Evolutionary conservation across 148 eudicot genomes (phyloP).

Genomic region (Chenopodium berlandieri): DNA sequence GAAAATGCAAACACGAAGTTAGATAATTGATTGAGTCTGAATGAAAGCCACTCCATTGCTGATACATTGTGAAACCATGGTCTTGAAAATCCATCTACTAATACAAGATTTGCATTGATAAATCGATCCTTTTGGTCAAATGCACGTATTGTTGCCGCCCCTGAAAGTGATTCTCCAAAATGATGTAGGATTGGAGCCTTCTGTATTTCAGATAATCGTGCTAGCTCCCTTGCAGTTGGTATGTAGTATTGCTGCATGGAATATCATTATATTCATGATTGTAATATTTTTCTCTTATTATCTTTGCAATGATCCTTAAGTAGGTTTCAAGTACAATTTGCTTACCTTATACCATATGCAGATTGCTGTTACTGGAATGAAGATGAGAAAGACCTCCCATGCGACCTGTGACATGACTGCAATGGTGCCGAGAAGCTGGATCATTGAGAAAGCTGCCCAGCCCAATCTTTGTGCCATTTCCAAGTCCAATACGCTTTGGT

Average conservation of each 20-base stretch:
- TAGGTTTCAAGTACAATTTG: neutral
- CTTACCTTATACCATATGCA: constrained; percentile 89
- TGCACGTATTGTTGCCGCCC: constrained; percentile 96
- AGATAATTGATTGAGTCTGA: constrained; percentile 86
- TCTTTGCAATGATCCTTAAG: neutral
- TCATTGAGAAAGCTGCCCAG: constrained; percentile 88
- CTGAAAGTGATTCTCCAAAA: constrained; percentile 95
- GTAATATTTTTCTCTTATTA: neutral
- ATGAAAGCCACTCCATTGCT: constrained; percentile 99
- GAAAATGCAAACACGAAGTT: constrained; percentile 97
- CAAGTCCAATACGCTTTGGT: constrained; percentile 92
- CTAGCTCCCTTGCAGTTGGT: constrained; percentile 97
- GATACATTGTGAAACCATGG: constrained; percentile 96
- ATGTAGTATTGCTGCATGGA: constrained; percentile 80
- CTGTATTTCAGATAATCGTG: constrained; percentile 82
- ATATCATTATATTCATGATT: neutral
- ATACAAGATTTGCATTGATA: constrained; percentile 55
- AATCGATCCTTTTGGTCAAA: constrained; percentile 79
- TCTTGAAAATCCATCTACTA: constrained; percentile 74
- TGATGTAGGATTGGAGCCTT: constrained; percentile 94
- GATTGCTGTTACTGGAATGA: constrained; percentile 91
- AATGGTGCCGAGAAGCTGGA: constrained; percentile 84
- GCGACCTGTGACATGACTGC: constrained; percentile 99
- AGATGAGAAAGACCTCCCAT: constrained; percentile 92
- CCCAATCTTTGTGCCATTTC: constrained; percentile 84